A percentile compares a stretch with the other conserved stretches of the same genome.
These are phyloP conservation scores for Diaporthe citri DNA, from an alignment of 2,329 filamentous ascomycete species.

Conservation along the genomic window DNA sequence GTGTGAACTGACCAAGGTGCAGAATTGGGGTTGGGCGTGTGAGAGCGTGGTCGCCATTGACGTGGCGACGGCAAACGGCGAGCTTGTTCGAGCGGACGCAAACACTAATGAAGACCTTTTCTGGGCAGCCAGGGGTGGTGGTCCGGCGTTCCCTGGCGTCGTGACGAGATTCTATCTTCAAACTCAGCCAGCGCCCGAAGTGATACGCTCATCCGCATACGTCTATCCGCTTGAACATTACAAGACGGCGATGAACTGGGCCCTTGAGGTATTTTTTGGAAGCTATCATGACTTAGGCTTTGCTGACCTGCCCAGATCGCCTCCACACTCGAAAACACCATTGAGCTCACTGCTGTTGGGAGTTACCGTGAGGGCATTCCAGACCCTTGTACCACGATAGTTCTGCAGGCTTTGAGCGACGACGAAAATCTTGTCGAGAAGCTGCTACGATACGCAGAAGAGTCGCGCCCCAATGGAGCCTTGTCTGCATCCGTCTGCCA, in stretches of 20 bases:
- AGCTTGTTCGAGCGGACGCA: background rate
- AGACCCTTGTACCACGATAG: background rate
- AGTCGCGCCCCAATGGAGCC: background rate
- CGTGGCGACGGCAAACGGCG: background rate
- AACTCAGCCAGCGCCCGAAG: background rate
- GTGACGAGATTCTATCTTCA: slow-evolving; percentile 13
- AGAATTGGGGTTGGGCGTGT: slow-evolving; percentile 18
- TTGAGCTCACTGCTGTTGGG: slow-evolving; percentile 9
- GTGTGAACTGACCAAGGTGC: background rate
- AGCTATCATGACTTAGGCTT: background rate
- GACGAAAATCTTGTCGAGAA: background rate
- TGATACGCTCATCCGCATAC: background rate
- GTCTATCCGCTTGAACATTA: background rate
- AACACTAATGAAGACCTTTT: background rate
- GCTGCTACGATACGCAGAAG: background rate
- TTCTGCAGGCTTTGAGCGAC: background rate
- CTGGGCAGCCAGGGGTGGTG: slow-evolving; percentile 8
- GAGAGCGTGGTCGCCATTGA: slow-evolving; percentile 18
- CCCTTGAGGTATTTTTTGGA: background rate
- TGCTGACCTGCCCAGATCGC: background rate
- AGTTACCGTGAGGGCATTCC: background rate
- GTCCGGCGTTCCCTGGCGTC: background rate
- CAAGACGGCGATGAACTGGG: slow-evolving; percentile 1
- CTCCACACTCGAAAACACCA: background rate
- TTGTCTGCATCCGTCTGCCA: background rate